Percentiles rank a stretch among this genome's conserved stretches.
These are phyloP conservation scores for Yarrowia osloensis DNA, from an alignment of 805 yeast genomes.

Conservation along the genomic window DNA sequence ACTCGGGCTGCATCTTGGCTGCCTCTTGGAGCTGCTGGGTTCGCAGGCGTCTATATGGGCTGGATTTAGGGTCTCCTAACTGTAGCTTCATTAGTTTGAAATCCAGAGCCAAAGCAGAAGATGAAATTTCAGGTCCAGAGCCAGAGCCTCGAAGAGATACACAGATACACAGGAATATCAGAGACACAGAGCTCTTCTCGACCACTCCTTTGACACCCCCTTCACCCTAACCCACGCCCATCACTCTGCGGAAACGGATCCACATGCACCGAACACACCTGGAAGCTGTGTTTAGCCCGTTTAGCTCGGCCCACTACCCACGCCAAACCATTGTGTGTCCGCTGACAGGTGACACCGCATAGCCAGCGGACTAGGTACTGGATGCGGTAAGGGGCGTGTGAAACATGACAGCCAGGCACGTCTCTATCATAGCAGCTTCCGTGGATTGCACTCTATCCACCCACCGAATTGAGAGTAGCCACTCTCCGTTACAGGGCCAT, in stretches of 20 bases:
- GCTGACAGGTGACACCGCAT: slow-evolving; percentile 1
- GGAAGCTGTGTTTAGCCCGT: no score
- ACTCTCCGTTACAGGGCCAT: background rate
- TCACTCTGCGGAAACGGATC: background rate
- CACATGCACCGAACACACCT: slow-evolving; percentile 15
- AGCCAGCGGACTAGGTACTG: background rate
- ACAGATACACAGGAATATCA: no score
- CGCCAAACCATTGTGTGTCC: background rate
- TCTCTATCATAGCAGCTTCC: background rate
- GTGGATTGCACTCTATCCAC: background rate
- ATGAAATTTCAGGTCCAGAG: background rate
- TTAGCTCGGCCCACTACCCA: background rate
- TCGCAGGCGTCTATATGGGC: no score
- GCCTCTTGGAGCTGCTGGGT: background rate
- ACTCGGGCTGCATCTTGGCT: background rate
- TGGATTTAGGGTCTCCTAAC: background rate
- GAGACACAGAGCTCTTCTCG: no score
- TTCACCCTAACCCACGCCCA: background rate
- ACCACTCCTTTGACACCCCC: no score
- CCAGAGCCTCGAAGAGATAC: background rate
- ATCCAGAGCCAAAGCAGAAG: background rate
- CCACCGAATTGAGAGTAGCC: background rate
- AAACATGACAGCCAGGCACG: background rate
- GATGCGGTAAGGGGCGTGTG: background rate
- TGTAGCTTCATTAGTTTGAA: background rate